Base-by-base conservation (phyloP, 2,329 filamentous ascomycete genomes). In the Paecilomyces sp. region DNA sequence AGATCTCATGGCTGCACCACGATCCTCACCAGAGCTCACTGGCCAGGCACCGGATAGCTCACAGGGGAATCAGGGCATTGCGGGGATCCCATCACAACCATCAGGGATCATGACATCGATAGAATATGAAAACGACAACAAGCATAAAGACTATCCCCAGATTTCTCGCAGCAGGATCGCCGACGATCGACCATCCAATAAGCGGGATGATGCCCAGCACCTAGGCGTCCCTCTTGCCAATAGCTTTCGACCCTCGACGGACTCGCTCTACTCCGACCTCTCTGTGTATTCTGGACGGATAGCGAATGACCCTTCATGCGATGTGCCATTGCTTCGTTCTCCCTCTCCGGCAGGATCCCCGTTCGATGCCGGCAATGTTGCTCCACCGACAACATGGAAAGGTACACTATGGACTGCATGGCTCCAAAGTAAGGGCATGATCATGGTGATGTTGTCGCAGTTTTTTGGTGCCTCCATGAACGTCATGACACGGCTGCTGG, bases 381-480 rank as follows among this genome's bases (percentile, higher is more conserved):
- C 63, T 61, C 61, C 66, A 61, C 58, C 68, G 56, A 68, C 59
- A 55, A 70, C 70, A 60, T 69, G 70, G 68, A 66, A 63, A 53
- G 65, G 60, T 31, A 69, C 63, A 52, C 60, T 68, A 65, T 68
- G 13, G 47, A 55, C 59, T 1, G 58, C 70, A 57, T 91, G 88
- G 88, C 63, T 74, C 3, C 77, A 79, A 58, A 92, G 94, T 68
- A 87, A 88, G 65, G 89, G 90, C 1, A 82, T 92, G 22, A 78
- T 88, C 24, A 79, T 92, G 53, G 90, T 96, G 52, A 79, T 92
- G 18, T 62, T 88, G 2, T 84, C 91, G 0, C 91, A 96, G 73
- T 78, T 94, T 36, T 96, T 96, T 66, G 91, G 88, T 1, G 87
- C 88, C 0, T 75, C 90, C 57, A 96, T 96, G 92, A 95, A 94